These are phyloP conservation scores for Porphyrellus sp. DNA, from an alignment of 1,284 basidiomycete genomes.

Conservation along the genomic window DNA sequence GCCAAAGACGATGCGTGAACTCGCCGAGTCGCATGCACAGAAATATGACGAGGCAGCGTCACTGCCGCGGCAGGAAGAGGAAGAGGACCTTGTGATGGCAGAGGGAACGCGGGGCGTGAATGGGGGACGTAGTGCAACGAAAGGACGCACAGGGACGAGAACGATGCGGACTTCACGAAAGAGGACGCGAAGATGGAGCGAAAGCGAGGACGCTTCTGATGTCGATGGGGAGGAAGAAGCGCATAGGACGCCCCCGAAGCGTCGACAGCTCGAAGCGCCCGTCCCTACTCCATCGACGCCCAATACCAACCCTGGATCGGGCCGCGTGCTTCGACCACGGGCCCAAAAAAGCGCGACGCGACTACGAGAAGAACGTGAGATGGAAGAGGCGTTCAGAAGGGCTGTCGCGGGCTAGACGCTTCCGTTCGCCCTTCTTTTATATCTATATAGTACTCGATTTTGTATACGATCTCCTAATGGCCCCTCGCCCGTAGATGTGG, in stretches of 20 bases:
- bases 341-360: conserved; percentile 47
- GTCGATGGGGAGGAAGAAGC: conserved; percentile 22
- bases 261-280: conserved; percentile 14
- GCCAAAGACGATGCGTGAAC: conserved; percentile 63
- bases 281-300: conserved; percentile 9
- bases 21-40: conserved; percentile 49
- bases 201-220: conserved; percentile 17
- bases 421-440: neutral
- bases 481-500: neutral
- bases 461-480: conserved; percentile 18
- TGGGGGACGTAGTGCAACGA: conserved; percentile 12
- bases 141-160: conserved; percentile 4
- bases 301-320: conserved; percentile 33
- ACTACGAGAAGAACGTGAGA: conserved; percentile 45
- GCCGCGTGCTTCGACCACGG: conserved; percentile 52
- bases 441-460: conserved; percentile 10
- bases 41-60: conserved; percentile 7
- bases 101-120: conserved; percentile 4
- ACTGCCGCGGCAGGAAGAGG: conserved; percentile 4
- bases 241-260: conserved; percentile 21
- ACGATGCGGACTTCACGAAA: conserved; percentile 25
- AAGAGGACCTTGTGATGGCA: conserved; percentile 4
- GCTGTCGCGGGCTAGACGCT: conserved; percentile 40
- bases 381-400: conserved; percentile 47
- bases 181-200: conserved; percentile 21